Conservation (phyloP, 2,329 filamentous ascomycete species). For the Talaromyces verruculosus region DNA sequence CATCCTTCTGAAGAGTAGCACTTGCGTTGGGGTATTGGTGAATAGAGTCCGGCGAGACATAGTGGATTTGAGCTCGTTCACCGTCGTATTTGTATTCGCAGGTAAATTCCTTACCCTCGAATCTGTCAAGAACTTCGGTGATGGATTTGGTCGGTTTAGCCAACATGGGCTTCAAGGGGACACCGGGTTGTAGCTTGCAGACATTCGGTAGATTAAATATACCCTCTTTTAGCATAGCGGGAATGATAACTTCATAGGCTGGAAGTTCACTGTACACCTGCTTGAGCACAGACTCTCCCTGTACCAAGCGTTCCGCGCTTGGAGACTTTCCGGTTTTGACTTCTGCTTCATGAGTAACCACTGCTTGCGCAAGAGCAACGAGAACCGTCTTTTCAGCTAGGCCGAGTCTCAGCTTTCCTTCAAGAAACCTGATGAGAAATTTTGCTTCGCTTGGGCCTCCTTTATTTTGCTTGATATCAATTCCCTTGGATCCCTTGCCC, state of each 20-base stretch:
- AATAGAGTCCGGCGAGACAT: conserved; percentile 77
- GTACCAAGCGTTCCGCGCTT: conserved; percentile 72
- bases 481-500: conserved; percentile 62
- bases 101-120: conserved; percentile 91
- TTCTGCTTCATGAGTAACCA: conserved; percentile 79
- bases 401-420: conserved; percentile 89
- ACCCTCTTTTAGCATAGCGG: conserved; percentile 81
- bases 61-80: conserved; percentile 97
- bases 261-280: conserved; percentile 91
- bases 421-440: conserved; percentile 85
- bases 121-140: conserved; percentile 93
- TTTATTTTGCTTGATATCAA: conserved; percentile 89
- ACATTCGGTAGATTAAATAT: conserved; percentile 78
- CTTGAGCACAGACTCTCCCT: conserved; percentile 84
- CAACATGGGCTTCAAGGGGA: conserved; percentile 97
- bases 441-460: conserved; percentile 94
- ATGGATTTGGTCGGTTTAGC: conserved; percentile 98
- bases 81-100: conserved; percentile 99
- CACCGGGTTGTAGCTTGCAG: conserved; percentile 88
- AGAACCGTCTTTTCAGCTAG: conserved; percentile 90
- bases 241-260: conserved; percentile 92
- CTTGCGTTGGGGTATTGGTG: conserved; percentile 66
- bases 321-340: conserved; percentile 62
- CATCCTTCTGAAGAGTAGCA: conserved; percentile 64
- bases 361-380: conserved; percentile 83